Base-by-base conservation (phyloP, 352 stramenopile genomes). In the Pythium graminicola region DNA sequence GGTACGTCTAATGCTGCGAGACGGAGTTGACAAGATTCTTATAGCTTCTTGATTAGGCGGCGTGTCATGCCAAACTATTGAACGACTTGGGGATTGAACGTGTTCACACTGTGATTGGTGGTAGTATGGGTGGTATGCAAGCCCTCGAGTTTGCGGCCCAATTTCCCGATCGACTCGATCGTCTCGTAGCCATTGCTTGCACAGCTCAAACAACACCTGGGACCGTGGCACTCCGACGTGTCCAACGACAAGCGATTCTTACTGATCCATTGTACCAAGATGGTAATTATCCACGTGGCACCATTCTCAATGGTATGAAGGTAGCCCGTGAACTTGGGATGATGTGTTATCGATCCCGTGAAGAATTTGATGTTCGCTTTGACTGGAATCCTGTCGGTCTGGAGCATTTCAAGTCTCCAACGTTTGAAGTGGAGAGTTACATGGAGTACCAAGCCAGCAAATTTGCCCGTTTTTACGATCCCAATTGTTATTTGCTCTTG, bases 401-500 rank as follows among this genome's bases (percentile, higher is more conserved):
- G 13, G 72, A 72, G 59, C 70, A 91, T 35, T 90, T 91, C 48
- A 83, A 78, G 54, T 67, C 69, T n/a, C 53, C 73, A 13, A 93
- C 81, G 11, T 95, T 95, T 40, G 85, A 95, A 26, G 82, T 95
- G 0, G 85, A 95, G 65, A 85, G 69, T 46, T 95, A 95, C 74
- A 90, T 95, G 82, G 76, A 90, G 52, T 91, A 95, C 67, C 81
- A 95, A 57, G 84, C 76, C 28, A 76, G 62, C 55, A 93, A 93
- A 58, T 95, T 95, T 48, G 82, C 83, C 23, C 79, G 80, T 8
- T 52, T 81, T 19, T 94, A 82, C 50, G 85, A 95, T 50, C 78
- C 85, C 2, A 95, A 95, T 65, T 93, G 84, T 68, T 95, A 95
- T 61, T 45, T 95, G 47, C 56, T 93, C 57, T 65, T 95, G 14